Percentiles rank a stretch among this genome's conserved stretches.
Conservation (phyloP, 257 asterid species). For the Nicotiana tabacum region DNA sequence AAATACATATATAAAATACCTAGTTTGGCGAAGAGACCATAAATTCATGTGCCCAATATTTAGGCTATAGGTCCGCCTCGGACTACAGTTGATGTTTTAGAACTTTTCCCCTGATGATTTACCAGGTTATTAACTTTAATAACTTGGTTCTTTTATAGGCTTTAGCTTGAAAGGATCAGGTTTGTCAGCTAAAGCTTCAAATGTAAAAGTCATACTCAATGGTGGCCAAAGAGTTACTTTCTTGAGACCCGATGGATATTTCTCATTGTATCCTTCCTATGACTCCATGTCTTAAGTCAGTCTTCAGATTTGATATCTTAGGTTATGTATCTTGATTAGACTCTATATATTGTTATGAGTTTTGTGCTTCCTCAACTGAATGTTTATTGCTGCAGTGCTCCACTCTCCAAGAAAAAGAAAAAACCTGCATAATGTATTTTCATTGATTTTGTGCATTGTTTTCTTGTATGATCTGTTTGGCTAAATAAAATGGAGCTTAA, state of each 20-base stretch:
- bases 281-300: not conserved
- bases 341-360: not conserved
- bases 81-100: not conserved
- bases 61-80: too few species aligned
- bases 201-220: slow-evolving; percentile 70
- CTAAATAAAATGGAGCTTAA: too few species aligned
- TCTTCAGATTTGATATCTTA: not conserved
- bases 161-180: slow-evolving; percentile 56
- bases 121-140: not conserved
- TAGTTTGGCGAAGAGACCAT: too few species aligned
- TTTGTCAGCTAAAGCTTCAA: slow-evolving; percentile 68
- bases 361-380: slow-evolving; percentile 1
- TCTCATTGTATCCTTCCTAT: slow-evolving; percentile 79
- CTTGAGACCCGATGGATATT: slow-evolving; percentile 86
- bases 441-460: not conserved
- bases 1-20: too few species aligned
- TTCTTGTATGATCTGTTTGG: not conserved
- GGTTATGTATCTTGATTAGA: not conserved
- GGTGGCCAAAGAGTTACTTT: slow-evolving; percentile 87
- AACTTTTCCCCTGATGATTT: not conserved
- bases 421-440: not conserved
- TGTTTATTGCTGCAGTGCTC: not conserved
- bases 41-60: too few species aligned
- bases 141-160: slow-evolving; percentile 28
- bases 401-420: not conserved